Conservation (phyloP, 495 filamentous ascomycete genomes). For the Xylaria intraflava region DNA sequence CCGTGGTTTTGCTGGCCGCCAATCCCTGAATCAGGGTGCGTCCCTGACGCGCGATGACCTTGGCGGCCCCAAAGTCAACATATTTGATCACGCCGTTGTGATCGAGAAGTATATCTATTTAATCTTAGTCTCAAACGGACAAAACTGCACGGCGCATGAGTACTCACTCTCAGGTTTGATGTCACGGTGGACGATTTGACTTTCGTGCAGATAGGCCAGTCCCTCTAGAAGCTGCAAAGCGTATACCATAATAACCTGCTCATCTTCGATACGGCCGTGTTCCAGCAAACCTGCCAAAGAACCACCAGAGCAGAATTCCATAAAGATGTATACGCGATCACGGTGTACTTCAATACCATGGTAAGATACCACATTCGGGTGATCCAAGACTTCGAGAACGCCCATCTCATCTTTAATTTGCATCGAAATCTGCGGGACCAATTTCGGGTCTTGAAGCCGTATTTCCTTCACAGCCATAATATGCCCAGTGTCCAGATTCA, state of each 20-base stretch:
- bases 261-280: slow-evolving; percentile 94
- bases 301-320: slow-evolving; percentile 97
- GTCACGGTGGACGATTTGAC: slow-evolving; percentile 86
- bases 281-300: slow-evolving; percentile 87
- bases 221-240: slow-evolving; percentile 93
- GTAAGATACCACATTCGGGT: slow-evolving; percentile 96
- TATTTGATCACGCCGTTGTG: slow-evolving; percentile 98
- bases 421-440: slow-evolving; percentile 85
- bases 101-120: slow-evolving; percentile 83
- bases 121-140: slow-evolving; percentile 3
- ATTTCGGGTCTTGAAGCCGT: slow-evolving; percentile 88
- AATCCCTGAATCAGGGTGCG: slow-evolving; percentile 68
- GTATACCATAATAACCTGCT: slow-evolving; percentile 97
- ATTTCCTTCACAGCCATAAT: slow-evolving; percentile 99
- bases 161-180: slow-evolving; percentile 94
- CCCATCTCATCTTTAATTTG: slow-evolving; percentile 97
- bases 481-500: slow-evolving; percentile 92
- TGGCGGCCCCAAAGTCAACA: slow-evolving; percentile 96
- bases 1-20: slow-evolving; percentile 62
- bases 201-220: slow-evolving; percentile 87
- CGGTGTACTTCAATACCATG: slow-evolving; percentile 96
- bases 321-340: slow-evolving; percentile 98
- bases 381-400: slow-evolving; percentile 88
- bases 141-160: background rate
- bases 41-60: slow-evolving; percentile 91